These are phyloP conservation scores for Neofusicoccum ribis DNA, from an alignment of 2,329 filamentous ascomycete species.

Conservation along the genomic window DNA sequence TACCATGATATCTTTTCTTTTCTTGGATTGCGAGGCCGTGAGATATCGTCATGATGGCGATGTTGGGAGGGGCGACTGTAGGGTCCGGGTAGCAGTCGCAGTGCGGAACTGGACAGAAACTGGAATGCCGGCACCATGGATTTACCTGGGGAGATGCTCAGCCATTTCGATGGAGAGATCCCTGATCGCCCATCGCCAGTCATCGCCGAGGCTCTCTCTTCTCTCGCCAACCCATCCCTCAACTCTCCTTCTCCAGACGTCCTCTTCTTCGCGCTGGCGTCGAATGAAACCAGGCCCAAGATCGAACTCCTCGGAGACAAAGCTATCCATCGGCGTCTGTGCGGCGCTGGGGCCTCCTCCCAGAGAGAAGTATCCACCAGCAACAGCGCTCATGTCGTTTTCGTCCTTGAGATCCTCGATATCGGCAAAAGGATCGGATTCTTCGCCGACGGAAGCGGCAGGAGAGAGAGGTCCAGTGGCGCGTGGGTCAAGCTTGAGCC, in stretches of 20 bases:
- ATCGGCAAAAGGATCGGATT: constrained; percentile 91
- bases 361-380: constrained; percentile 6
- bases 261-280: constrained; percentile 87
- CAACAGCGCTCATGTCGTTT: constrained; percentile 28
- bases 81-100: not conserved
- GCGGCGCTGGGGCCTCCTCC: not conserved
- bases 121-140: not conserved
- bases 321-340: constrained; percentile 20
- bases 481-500: constrained; percentile 70
- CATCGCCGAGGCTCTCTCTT: constrained; percentile 21
- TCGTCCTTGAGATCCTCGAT: constrained; percentile 88
- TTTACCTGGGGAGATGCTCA: constrained; percentile 6
- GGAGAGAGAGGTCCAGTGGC: constrained; percentile 37
- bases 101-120: not conserved
- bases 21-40: not conserved
- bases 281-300: constrained; percentile 92
- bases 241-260: constrained; percentile 85
- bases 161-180: constrained; percentile 16
- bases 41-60: not conserved
- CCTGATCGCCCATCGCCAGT: constrained; percentile 18
- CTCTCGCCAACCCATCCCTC: constrained; percentile 69
- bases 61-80: not conserved
- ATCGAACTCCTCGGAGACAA: constrained; percentile 93
- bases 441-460: constrained; percentile 71
- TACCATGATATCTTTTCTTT: constrained; percentile 10